These are phyloP conservation scores for Arabidopsis arenosa DNA, from an alignment of 345 rosid species.

Conservation along the genomic window DNA sequence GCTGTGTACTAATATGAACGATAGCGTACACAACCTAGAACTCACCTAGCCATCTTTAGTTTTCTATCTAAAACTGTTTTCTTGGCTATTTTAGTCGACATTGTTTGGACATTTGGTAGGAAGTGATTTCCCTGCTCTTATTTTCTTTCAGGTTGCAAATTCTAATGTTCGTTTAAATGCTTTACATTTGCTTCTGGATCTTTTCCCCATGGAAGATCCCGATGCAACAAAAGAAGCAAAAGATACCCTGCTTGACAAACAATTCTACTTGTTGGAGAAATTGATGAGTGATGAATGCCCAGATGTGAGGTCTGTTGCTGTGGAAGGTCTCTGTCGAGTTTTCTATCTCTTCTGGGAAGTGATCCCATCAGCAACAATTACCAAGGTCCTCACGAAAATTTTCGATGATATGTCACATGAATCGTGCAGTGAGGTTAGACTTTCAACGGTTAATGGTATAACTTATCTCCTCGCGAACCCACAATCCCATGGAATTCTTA, in stretches of 20 bases:
- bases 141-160: slow-evolving; percentile 81
- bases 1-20: neutral
- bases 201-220: slow-evolving; percentile 95
- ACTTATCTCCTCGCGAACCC: slow-evolving; percentile 90
- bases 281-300: slow-evolving; percentile 86
- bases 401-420: slow-evolving; percentile 78
- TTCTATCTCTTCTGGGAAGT: slow-evolving; percentile 95
- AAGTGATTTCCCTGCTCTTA: slow-evolving; percentile 24
- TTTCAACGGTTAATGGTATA: slow-evolving; percentile 80
- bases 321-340: slow-evolving; percentile 90
- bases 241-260: slow-evolving; percentile 78
- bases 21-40: neutral
- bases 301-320: slow-evolving; percentile 87
- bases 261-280: slow-evolving; percentile 84
- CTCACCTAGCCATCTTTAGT: slow-evolving; percentile 11
- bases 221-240: slow-evolving; percentile 87
- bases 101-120: neutral
- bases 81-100: neutral
- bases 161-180: slow-evolving; percentile 93
- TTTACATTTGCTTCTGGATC: slow-evolving; percentile 80
- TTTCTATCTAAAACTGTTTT: slow-evolving; percentile 10
- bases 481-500: slow-evolving; percentile 85
- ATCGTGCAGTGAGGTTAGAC: slow-evolving; percentile 77
- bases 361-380: slow-evolving; percentile 78
- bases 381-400: slow-evolving; percentile 68